Base-by-base conservation (phyloP, 768 basidiomycete species). In the Calocybe cyanea region DNA sequence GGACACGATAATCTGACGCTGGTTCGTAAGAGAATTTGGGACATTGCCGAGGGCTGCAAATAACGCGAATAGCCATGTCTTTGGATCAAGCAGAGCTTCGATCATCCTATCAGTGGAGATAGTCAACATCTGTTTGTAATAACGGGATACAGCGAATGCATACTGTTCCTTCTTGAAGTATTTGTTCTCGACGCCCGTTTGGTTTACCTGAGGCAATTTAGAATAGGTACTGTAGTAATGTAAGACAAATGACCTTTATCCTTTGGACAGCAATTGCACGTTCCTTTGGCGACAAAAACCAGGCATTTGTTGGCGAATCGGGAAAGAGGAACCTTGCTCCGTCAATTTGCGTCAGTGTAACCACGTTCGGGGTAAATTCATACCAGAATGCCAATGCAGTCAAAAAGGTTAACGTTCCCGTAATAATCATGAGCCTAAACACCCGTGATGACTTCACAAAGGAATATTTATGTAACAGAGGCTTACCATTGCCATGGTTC, bases 131-230 rank as follows among this genome's bases (percentile, higher is more conserved):
- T 28, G 25, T 10, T 15, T 11, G 13, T 4, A 17, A 14, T 15
- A 41, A 31, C 17, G 17, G 13, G 24, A 15, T 17, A 7, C 14
- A 18, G 6, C 23, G 10, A n/a, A 33, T 33, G 72, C 83, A 51
- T 45, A 87, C 86, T 90, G 87, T 30, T 87, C 83, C 43, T 71
- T 78, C 67, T 90, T 90, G 66, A 86, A 90, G 42, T 73, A 73
- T 55, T 90, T 91, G 58, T 87, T 89, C 63, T 89, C 87, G 8
- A 88, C 76, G 23, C 87, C 88, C 0, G 84, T 85, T 76, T 90
- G 41, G 46, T 58, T 58, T n/a, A 49, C 49, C 55, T 56, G 18
- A 9, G 1, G 6, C 18, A 24, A 39, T 33, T 35, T 35, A n/a
- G 7, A 33, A 7, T 25, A 2, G 19, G 11, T 21, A 9, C 3